These are phyloP conservation scores for Pythium brassicae DNA, from an alignment of 352 stramenopile species.

Conservation along the genomic window DNA sequence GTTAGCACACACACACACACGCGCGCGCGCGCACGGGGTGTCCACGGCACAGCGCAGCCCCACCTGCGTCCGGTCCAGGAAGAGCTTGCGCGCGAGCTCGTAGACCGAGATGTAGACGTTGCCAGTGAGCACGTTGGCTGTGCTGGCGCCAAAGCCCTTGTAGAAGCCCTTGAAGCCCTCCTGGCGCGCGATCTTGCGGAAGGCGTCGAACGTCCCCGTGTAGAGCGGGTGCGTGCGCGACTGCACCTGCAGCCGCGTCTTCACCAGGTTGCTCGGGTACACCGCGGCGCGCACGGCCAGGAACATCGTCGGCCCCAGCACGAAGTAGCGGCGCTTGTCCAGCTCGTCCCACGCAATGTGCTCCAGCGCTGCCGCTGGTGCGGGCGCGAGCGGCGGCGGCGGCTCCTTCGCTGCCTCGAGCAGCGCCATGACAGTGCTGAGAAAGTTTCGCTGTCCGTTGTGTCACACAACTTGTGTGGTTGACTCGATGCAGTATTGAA, in stretches of 20 bases:
- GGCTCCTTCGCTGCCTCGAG: not conserved
- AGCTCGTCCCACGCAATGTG: constrained; percentile 89
- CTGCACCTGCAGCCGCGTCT: constrained; percentile 86
- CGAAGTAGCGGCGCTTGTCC: constrained; percentile 84
- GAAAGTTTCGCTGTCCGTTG: too few relatives aligned
- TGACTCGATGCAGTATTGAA: too few relatives aligned
- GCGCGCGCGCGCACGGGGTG: too few relatives aligned
- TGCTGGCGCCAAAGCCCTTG: constrained; percentile 86
- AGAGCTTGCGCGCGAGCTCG: constrained; percentile 74
- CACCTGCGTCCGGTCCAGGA: constrained; percentile 54
- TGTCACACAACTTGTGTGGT: too few relatives aligned
- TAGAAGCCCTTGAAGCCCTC: constrained; percentile 79
- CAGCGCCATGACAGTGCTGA: not conserved
- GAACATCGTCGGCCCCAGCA: constrained; percentile 81
- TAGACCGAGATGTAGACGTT: constrained; percentile 91
- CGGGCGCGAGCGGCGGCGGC: constrained; percentile 1
- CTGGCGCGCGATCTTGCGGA: constrained; percentile 75
- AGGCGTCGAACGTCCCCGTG: constrained; percentile 77
- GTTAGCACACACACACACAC: not conserved
- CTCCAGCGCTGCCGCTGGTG: constrained; percentile 26
- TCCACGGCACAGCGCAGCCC: too few relatives aligned
- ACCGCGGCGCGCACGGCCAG: constrained; percentile 75
- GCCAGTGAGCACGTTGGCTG: constrained; percentile 78
- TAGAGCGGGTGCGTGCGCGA: constrained; percentile 67
- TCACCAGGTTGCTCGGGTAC: constrained; percentile 87